Evolutionary conservation across 2,329 filamentous ascomycete genomes (phyloP).

Genomic region (Ceratocystis ficicola): DNA sequence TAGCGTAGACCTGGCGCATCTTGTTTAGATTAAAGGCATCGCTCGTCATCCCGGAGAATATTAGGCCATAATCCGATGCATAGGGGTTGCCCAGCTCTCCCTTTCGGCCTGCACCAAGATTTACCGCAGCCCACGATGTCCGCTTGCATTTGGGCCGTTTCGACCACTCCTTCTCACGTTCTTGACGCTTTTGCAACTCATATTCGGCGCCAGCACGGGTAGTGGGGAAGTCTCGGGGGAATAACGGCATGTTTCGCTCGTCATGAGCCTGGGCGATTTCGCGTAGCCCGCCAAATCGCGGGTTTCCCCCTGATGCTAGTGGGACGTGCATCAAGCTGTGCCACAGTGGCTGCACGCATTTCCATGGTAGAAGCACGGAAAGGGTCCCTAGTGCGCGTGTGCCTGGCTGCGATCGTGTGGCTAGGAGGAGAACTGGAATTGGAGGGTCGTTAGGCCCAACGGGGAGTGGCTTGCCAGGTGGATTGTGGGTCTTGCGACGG

Average conservation of each 20-base stretch:
- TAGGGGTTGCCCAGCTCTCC: slow-evolving; percentile 76
- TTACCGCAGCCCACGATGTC: slow-evolving; percentile 58
- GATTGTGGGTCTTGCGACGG: slow-evolving; percentile 52
- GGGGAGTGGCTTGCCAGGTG: slow-evolving; percentile 51
- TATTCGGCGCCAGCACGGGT: slow-evolving; percentile 68
- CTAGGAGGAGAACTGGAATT: slow-evolving; percentile 64
- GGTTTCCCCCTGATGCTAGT: slow-evolving; percentile 65
- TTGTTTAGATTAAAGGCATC: slow-evolving; percentile 14
- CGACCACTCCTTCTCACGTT: slow-evolving; percentile 29
- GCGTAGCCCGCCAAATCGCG: slow-evolving; percentile 68
- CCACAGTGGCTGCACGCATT: slow-evolving; percentile 77
- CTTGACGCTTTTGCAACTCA: slow-evolving; percentile 55
- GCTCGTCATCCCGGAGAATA: slow-evolving; percentile 36
- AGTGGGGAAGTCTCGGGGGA: slow-evolving; percentile 72
- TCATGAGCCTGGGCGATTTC: slow-evolving; percentile 72
- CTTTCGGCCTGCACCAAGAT: slow-evolving; percentile 59
- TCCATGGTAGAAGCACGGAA: slow-evolving; percentile 82
- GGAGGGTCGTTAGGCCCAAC: slow-evolving; percentile 51
- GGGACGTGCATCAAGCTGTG: slow-evolving; percentile 73
- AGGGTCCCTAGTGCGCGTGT: slow-evolving; percentile 54
- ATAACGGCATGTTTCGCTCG: slow-evolving; percentile 67
- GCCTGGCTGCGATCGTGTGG: slow-evolving; percentile 40
- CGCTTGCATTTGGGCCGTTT: slow-evolving; percentile 71
- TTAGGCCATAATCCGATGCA: slow-evolving; percentile 67
- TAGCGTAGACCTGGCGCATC: slow-evolving; percentile 19